Percentiles rank a stretch among this genome's conserved stretches.
phyloP scores from a whole-genome alignment of 192 early-diverging fungal genomes.

The Thamnidium elegans region DNA sequence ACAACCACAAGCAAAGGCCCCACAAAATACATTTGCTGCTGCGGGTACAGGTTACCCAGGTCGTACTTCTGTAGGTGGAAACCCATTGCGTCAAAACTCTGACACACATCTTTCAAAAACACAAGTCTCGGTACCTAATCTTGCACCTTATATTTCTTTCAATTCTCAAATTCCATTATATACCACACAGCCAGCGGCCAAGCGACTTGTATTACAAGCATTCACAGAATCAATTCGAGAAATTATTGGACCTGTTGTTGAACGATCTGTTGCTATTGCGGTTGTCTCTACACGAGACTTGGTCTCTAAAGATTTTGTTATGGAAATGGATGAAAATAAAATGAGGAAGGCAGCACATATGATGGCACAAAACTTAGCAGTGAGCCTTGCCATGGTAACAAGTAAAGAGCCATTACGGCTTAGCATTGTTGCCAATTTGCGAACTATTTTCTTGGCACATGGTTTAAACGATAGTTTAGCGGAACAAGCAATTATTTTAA shows the following conservation, averaged over 20 bases:
- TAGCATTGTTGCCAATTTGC: constrained; percentile 73
- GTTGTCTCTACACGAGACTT: constrained; percentile 88
- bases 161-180: constrained; percentile 81
- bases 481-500: constrained; percentile 80
- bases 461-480: constrained; percentile 74
- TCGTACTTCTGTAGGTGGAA: not conserved
- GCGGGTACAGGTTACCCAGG: not conserved
- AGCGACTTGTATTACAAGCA: constrained; percentile 71
- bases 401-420: constrained; percentile 90
- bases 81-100: no score
- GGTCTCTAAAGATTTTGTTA: constrained; percentile 92
- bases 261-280: constrained; percentile 90
- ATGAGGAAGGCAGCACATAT: constrained; percentile 90
- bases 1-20: constrained; percentile 34
- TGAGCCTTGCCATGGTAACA: constrained; percentile 70
- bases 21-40: not conserved
- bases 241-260: constrained; percentile 84
- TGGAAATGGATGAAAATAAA: constrained; percentile 91
- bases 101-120: no score
- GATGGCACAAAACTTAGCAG: constrained; percentile 91
- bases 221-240: constrained; percentile 24
- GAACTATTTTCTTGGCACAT: constrained; percentile 67
- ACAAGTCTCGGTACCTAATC: constrained; percentile 41
- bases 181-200: constrained; percentile 75
- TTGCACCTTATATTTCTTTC: constrained; percentile 68